Evolutionary conservation across 306 rosid genomes (phyloP).

Genomic region (Echinosophora koreensis): DNA sequence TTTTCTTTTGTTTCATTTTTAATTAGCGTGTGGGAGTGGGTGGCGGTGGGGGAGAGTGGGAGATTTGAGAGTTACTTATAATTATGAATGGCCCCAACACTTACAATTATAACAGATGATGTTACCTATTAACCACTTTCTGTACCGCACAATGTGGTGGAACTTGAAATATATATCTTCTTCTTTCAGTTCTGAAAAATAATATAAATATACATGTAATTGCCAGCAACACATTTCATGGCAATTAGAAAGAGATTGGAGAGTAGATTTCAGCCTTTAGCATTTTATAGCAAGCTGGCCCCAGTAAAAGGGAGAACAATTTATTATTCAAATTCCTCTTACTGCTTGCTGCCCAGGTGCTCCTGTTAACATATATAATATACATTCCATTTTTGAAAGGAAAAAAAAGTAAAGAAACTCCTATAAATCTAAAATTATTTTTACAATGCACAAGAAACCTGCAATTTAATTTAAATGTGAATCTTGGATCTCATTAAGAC

Average conservation of each 20-base stretch:
- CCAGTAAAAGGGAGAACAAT: constrained; percentile 3
- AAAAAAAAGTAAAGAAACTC: background rate
- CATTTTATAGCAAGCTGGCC: constrained; percentile 11
- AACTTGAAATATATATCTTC: constrained; percentile 8
- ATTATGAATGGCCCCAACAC: constrained; percentile 54
- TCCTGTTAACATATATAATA: background rate
- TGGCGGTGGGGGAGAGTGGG: constrained; percentile 34
- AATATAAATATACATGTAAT: constrained; percentile 43
- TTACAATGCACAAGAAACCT: too few species aligned
- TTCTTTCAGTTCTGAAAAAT: constrained; percentile 19
- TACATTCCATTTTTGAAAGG: background rate
- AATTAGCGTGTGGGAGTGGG: constrained; percentile 26
- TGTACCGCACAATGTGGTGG: constrained; percentile 43
- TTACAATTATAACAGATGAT: constrained; percentile 59
- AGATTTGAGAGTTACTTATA: constrained; percentile 48
- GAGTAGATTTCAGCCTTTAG: constrained; percentile 19
- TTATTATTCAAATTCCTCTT: constrained; percentile 4
- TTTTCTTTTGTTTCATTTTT: constrained; percentile 7
- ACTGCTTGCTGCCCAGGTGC: background rate
- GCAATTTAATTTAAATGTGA: constrained; percentile 6
- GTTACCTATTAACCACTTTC: constrained; percentile 55
- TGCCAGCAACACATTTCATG: constrained; percentile 30
- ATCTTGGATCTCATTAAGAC: constrained; percentile 3
- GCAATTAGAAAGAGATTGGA: constrained; percentile 29
- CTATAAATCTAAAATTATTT: too few species aligned